phyloP scores from a whole-genome alignment of 2,329 filamentous ascomycete species.

The Verticillium dahliae region DNA sequence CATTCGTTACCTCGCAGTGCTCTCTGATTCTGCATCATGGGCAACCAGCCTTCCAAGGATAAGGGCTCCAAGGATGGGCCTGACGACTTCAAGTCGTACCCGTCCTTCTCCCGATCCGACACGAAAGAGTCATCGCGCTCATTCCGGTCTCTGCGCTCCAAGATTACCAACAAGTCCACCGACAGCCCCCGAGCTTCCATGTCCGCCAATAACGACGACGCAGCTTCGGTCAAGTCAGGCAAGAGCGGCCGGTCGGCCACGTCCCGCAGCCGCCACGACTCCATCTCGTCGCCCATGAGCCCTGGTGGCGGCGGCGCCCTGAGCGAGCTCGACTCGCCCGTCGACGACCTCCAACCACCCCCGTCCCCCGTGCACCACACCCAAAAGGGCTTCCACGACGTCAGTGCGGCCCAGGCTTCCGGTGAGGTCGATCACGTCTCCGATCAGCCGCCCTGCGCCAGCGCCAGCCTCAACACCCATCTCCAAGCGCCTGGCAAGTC shows the following conservation, averaged over 20 bases:
- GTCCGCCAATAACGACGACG: conserved; percentile 61
- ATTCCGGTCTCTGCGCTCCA: conserved; percentile 77
- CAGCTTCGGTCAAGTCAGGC: conserved; percentile 66
- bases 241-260: conserved; percentile 49
- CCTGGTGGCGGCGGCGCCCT: conserved; percentile 25
- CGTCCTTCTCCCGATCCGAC: conserved; percentile 86
- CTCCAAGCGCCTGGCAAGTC: conserved; percentile 74
- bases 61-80: conserved; percentile 41
- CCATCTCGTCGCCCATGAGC: conserved; percentile 31
- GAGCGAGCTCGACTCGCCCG: conserved; percentile 33
- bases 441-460: conserved; percentile 73
- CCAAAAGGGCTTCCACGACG: conserved; percentile 69
- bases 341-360: conserved; percentile 53
- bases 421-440: conserved; percentile 95
- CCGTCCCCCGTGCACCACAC: conserved; percentile 85
- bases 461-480: conserved; percentile 48
- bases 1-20: not conserved
- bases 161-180: conserved; percentile 68
- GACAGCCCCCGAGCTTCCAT: conserved; percentile 62
- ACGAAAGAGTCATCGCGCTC: conserved; percentile 89
- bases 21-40: conserved; percentile 46
- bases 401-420: conserved; percentile 72
- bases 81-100: conserved; percentile 73
- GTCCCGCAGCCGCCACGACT: conserved; percentile 41
- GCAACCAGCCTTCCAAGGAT: conserved; percentile 66